phyloP scores from a whole-genome alignment of 768 basidiomycete species.

The Erythrobasidium yunnanense region DNA sequence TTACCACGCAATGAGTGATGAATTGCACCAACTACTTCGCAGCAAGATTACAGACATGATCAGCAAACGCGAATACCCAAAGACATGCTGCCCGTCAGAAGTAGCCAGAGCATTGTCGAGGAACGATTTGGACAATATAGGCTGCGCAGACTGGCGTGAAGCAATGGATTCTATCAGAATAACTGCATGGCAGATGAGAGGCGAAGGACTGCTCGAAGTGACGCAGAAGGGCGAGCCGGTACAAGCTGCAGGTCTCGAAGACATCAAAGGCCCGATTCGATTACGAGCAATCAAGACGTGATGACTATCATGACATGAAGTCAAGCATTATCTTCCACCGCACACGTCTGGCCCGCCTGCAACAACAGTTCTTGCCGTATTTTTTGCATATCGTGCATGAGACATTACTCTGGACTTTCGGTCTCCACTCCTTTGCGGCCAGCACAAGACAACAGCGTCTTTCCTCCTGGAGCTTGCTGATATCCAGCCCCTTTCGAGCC shows the following conservation, averaged over 20 bases:
- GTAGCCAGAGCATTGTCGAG: constrained; percentile 7
- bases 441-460: too few species aligned
- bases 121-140: neutral
- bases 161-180: neutral
- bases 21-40: neutral
- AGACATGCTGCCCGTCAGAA: constrained; percentile 20
- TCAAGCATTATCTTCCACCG: too few species aligned
- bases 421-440: too few species aligned
- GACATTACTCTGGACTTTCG: too few species aligned
- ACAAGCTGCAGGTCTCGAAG: neutral
- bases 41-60: neutral
- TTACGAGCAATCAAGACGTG: too few species aligned
- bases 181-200: neutral
- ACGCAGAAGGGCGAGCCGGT: constrained; percentile 18
- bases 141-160: constrained; percentile 9
- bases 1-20: too few species aligned
- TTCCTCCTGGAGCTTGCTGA: too few species aligned
- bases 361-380: too few species aligned
- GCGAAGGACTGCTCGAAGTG: neutral
- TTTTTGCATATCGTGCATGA: too few species aligned
- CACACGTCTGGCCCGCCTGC: too few species aligned
- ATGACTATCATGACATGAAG: too few species aligned
- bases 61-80: constrained; percentile 6
- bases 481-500: too few species aligned
- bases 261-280: constrained; percentile 11